Evolutionary conservation across 495 filamentous ascomycete genomes (phyloP).

Genomic region (Aspergillus leporis): DNA sequence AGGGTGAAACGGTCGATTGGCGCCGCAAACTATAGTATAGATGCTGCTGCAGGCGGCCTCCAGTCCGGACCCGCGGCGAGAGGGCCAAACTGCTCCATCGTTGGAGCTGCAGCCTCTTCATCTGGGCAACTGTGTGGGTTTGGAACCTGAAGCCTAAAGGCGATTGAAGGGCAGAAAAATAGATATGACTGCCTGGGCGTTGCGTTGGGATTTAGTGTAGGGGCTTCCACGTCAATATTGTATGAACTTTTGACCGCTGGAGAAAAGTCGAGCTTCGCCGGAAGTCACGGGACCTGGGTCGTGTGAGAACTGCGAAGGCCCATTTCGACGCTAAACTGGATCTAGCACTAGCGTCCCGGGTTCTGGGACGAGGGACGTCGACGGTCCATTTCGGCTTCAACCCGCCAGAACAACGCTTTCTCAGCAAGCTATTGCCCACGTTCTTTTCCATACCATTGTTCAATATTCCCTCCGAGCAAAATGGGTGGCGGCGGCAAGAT

Average conservation of each 20-base stretch:
- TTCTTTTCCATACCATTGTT: constrained; percentile 21
- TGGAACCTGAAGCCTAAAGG: constrained; percentile 4
- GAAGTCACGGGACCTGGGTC: constrained; percentile 47
- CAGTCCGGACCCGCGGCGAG: constrained; percentile 52
- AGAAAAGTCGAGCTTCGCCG: constrained; percentile 48
- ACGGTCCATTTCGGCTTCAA: constrained; percentile 40
- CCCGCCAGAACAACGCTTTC: constrained; percentile 20
- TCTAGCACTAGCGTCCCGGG: constrained; percentile 33
- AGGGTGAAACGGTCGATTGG: constrained; percentile 42
- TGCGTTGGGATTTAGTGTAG: constrained; percentile 16
- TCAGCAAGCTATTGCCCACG: constrained; percentile 27
- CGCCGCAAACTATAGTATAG: constrained; percentile 35
- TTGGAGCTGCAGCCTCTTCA: constrained; percentile 71
- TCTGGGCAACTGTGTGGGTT: constrained; percentile 38
- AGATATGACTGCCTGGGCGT: constrained; percentile 8
- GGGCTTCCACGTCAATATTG: constrained; percentile 11
- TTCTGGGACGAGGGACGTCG: constrained; percentile 29
- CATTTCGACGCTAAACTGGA: constrained; percentile 29
- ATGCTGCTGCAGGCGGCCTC: constrained; percentile 48
- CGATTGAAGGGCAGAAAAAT: constrained; percentile 14
- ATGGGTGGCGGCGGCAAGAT: constrained; percentile 76
- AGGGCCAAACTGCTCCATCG: constrained; percentile 73
- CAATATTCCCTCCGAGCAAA: constrained; percentile 34
- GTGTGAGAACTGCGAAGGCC: constrained; percentile 33
- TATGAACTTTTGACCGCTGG: constrained; percentile 29